A percentile compares a stretch with the other conserved stretches of the same genome.
Conservation (phyloP, 129 eudicot genomes). For the Daucus carota region DNA sequence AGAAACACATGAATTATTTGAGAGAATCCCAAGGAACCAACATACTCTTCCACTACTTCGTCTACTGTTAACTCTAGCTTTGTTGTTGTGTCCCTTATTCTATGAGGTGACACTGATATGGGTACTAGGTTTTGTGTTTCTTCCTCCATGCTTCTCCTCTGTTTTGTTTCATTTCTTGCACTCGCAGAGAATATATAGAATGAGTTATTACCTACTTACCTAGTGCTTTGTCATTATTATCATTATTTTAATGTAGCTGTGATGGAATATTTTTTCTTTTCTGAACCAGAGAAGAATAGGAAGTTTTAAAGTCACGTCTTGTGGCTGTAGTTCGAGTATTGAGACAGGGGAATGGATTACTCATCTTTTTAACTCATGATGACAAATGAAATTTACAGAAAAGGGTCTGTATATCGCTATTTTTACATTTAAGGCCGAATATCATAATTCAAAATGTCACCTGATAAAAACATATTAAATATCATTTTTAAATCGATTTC, state of each 20-base stretch:
- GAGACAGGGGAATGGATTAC: too few species aligned
- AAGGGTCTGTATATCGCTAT: too few species aligned
- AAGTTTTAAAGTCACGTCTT: too few species aligned
- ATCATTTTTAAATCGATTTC: too few species aligned
- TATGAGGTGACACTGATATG: not conserved
- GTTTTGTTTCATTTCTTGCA: not conserved
- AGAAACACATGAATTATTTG: constrained; percentile 36
- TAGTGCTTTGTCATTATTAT: not conserved
- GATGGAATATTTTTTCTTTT: too few species aligned
- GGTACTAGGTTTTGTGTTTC: constrained; percentile 14
- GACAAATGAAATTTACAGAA: too few species aligned
- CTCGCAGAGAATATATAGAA: not conserved
- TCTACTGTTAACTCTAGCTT: constrained; percentile 32
- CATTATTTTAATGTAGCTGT: not conserved
- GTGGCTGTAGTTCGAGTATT: too few species aligned
- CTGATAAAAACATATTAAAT: too few species aligned
- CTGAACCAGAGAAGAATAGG: too few species aligned
- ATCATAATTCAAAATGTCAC: too few species aligned
- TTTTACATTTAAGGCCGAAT: too few species aligned
- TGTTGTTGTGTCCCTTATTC: not conserved
- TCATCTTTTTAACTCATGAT: too few species aligned
- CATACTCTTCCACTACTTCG: constrained; percentile 32
- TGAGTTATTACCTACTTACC: not conserved
- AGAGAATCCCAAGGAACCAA: constrained; percentile 37
- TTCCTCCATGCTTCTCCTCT: constrained; percentile 19